Base-by-base conservation (phyloP, 1,139 yeast genomes). In the Geotrichum histeridarum region DNA sequence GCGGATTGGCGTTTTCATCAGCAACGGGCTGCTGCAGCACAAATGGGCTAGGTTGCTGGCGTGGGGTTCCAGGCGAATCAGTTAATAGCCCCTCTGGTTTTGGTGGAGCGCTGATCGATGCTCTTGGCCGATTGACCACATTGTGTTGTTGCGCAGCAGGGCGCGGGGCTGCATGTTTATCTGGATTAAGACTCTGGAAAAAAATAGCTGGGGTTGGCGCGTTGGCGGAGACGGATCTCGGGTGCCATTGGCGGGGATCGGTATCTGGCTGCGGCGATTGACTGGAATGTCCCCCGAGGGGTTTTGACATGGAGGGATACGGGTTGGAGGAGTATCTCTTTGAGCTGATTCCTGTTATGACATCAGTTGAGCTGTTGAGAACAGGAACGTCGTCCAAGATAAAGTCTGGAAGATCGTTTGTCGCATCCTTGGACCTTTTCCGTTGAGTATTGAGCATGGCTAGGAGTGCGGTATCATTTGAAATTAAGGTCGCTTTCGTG, bases 371-470 rank as follows among this genome's bases (percentile, higher is more conserved):
- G 32, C 53, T 37, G 8, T 33, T 36, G 12, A 60, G 49, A 18
- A 60, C 54, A 11, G 66, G 74, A 36, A 71, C 36, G 12, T 69
- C 69, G 52, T 68, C 68, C 53, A 68, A 67, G 22, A 70, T 62
- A 53, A 69, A 70, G 48, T 60, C 62, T n/a, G 73, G 73, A 18
- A 71, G 57, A 27, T 59, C 63, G 14, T 58, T 37, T 37, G 39
- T n/a, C 15, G 15, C 12, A 3, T 33, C 37, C 37, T 33, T 33
- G 39, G 39, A 14, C 17, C 9, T 14, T n/a, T 37, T 37, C 39
- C 39, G 15, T 37, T n/a, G 17, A 22, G 27, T 22, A 22, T 22
- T 22, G 27, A 22, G 27, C 27, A 22, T 22, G 27, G 27, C 27
- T 22, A 22, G 27, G 27, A 22, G 27, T 22, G 27, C 27, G 27